Base-by-base conservation (phyloP, 768 basidiomycete species). In the Hericium erinaceus region DNA sequence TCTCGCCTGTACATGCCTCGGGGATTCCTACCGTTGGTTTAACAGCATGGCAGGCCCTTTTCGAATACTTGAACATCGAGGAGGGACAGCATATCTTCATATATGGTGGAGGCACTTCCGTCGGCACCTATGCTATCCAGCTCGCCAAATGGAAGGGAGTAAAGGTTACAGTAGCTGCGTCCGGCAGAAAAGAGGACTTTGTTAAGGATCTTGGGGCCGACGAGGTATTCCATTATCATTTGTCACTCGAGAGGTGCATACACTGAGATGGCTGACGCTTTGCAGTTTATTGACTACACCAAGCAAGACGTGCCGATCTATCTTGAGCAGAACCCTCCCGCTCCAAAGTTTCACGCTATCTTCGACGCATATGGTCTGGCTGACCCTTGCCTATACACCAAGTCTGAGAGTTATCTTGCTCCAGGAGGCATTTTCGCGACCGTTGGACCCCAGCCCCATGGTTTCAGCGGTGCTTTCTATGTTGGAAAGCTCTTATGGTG, bases 91-190 rank as follows among this genome's bases (percentile, higher is more conserved):
- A 76, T 1, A 71, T 91, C 3, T 78, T 90, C 61, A 72, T 92
- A 64, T 84, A 87, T 57, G 87, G 87, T 0, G 89, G 85, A 4
- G 84, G 82, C 53, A 80, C 84, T 1, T 70, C 81, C 12, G 84
- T 89, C 1, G 89, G 88, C 4, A 71, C 76, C n/a, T 79, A 78
- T 61, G 87, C 85, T 1, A 84, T 90, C 51, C 86, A 89, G 66
- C 66, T 89, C 10, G 85, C 87, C 8, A 90, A 89, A 65, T 75
- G 79, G 0, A 74, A 73, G 59, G 84, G 84, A 3, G 80, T 80
- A 56, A 71, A 60, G 3, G 85, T 89, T 4, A 72, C 78, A 2
- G 80, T 80, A 0, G 80, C 76, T 33, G 85, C 83, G 9, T 87
- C 85, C 3, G 73, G 66, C 1, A 79, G 75, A 66, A 89, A 87